A percentile compares a stretch with the other conserved stretches of the same genome.
These are phyloP conservation scores for Leccinum incarnatum DNA, from an alignment of 768 basidiomycete species.

Conservation along the genomic window DNA sequence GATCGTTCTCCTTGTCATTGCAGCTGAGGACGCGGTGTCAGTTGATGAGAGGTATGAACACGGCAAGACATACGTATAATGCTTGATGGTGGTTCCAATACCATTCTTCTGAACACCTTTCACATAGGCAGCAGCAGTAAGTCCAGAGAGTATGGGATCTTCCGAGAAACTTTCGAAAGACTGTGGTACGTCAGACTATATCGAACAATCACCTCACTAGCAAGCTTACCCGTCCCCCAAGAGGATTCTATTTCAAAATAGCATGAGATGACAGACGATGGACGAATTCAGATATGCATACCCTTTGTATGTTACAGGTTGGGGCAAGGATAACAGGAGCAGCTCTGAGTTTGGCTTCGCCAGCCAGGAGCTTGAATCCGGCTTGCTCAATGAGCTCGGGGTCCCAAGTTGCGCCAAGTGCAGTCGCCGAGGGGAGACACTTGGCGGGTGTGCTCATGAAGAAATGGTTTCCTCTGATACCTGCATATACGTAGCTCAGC, in stretches of 20 bases:
- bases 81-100: slow-evolving; percentile 76
- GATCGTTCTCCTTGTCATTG: slow-evolving; percentile 82
- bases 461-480: slow-evolving; percentile 70
- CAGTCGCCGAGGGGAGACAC: slow-evolving; percentile 72
- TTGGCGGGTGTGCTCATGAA: slow-evolving; percentile 82
- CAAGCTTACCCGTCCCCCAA: slow-evolving; percentile 59
- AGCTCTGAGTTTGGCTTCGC: slow-evolving; percentile 67
- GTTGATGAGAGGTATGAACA: neutral
- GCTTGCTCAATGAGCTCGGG: slow-evolving; percentile 58
- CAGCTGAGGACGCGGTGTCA: slow-evolving; percentile 36
- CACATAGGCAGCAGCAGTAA: slow-evolving; percentile 69
- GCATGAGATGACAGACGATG: neutral
- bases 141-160: slow-evolving; percentile 71
- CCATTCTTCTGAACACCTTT: slow-evolving; percentile 75
- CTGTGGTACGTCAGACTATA: slow-evolving; percentile 31
- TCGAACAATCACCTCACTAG: neutral
- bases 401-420: slow-evolving; percentile 75
- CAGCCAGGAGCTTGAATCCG: slow-evolving; percentile 62
- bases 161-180: slow-evolving; percentile 80
- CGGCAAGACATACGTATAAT: slow-evolving; percentile 58
- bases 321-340: slow-evolving; percentile 74
- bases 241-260: slow-evolving; percentile 48
- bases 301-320: slow-evolving; percentile 83
- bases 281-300: slow-evolving; percentile 26
- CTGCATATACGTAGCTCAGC: slow-evolving; percentile 21